These are phyloP conservation scores for Quercus lobata DNA, from an alignment of 331 rosid species.

Conservation along the genomic window DNA sequence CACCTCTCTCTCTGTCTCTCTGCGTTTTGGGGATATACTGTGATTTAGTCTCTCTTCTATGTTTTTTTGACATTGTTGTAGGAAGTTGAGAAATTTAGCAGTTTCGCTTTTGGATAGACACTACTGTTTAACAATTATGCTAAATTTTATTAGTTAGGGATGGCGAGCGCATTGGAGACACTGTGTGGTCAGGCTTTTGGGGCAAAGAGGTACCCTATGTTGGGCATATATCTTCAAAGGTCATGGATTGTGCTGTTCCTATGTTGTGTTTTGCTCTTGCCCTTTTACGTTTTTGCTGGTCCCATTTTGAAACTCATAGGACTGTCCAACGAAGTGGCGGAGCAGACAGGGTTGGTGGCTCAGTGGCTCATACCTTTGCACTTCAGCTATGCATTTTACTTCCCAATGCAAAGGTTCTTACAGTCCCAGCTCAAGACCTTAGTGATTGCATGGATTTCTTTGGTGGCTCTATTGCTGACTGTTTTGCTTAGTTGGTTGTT, in stretches of 20 bases:
- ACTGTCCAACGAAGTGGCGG: constrained; percentile 61
- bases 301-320: constrained; percentile 55
- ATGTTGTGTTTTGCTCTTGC: constrained; percentile 43
- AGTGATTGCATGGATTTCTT: constrained; percentile 52
- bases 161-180: constrained; percentile 54
- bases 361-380: constrained; percentile 69
- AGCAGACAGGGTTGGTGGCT: constrained; percentile 51
- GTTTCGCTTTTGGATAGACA: too few relatives aligned
- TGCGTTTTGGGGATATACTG: too few relatives aligned
- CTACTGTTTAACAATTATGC: too few relatives aligned
- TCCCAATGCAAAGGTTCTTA: constrained; percentile 61
- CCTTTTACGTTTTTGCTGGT: constrained; percentile 48
- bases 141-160: constrained; percentile 29
- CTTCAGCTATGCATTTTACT: constrained; percentile 70
- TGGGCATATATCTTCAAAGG: constrained; percentile 56
- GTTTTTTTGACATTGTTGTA: too few relatives aligned
- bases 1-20: not conserved
- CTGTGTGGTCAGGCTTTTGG: constrained; percentile 58
- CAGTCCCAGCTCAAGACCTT: constrained; percentile 60
- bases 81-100: too few relatives aligned
- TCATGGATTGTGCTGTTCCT: constrained; percentile 45
- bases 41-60: too few relatives aligned
- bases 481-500: constrained; percentile 41
- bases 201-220: constrained; percentile 35
- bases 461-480: constrained; percentile 37